Evolutionary conservation across 306 rosid genomes (phyloP).

Genomic region (Casuarina glauca): DNA sequence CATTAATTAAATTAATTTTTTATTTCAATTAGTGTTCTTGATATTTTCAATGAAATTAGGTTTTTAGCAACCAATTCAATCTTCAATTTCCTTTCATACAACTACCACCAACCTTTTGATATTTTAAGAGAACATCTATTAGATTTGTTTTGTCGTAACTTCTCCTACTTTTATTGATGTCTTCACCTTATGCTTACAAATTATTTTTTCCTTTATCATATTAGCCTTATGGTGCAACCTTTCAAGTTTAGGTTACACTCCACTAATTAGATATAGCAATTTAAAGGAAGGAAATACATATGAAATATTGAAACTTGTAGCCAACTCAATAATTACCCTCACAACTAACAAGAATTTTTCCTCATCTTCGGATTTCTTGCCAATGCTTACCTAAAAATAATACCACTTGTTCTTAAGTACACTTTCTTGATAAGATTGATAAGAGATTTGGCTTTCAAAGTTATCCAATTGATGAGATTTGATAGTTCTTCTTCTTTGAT

Average conservation of each 20-base stretch:
- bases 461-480: not conserved
- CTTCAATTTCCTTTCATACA: too few relatives aligned
- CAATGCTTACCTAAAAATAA: conserved; percentile 13
- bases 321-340: not conserved
- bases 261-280: conserved; percentile 16
- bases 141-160: conserved; percentile 11
- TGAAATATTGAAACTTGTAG: conserved; percentile 9
- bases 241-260: conserved; percentile 7
- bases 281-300: conserved; percentile 30
- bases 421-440: conserved; percentile 13
- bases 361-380: conserved; percentile 19
- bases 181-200: not conserved
- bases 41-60: too few relatives aligned
- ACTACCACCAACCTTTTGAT: conserved; percentile 4
- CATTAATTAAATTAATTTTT: too few relatives aligned
- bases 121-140: conserved; percentile 29
- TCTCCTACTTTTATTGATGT: not conserved
- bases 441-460: not conserved
- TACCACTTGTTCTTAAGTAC: not conserved
- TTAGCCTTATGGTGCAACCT: conserved; percentile 7
- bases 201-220: conserved; percentile 19
- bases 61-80: too few relatives aligned
- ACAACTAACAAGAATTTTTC: not conserved
- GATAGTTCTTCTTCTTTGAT: conserved; percentile 19
- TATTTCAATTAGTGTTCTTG: too few relatives aligned